Evolutionary conservation across 2,329 filamentous ascomycete species (phyloP).

Genomic region (Penicillium sp.): DNA sequence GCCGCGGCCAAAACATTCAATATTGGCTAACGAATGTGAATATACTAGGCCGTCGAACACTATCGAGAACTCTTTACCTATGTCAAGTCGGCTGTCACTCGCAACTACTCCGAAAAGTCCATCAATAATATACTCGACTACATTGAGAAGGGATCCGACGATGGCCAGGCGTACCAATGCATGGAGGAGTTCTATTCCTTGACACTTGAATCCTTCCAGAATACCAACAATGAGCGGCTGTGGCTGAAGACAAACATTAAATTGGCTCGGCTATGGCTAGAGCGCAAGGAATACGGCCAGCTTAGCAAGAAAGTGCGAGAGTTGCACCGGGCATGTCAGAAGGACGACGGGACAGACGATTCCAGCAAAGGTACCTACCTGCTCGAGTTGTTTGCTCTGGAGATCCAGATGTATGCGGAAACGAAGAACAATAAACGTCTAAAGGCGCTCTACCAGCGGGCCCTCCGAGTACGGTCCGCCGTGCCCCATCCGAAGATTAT

Average conservation of each 20-base stretch:
- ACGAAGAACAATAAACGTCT: conserved; percentile 97
- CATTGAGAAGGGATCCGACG: conserved; percentile 86
- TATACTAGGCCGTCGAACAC: conserved; percentile 76
- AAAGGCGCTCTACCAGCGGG: conserved; percentile 87
- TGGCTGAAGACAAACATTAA: conserved; percentile 99
- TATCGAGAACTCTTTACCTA: conserved; percentile 95
- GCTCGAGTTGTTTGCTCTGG: conserved; percentile 90
- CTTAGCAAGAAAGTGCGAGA: conserved; percentile 82
- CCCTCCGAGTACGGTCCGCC: conserved; percentile 89
- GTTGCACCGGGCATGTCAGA: conserved; percentile 84
- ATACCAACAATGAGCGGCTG: conserved; percentile 92
- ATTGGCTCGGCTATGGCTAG: conserved; percentile 84
- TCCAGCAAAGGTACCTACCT: conserved; percentile 95
- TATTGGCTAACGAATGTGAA: background rate
- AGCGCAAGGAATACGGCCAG: conserved; percentile 81
- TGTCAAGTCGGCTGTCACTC: conserved; percentile 92
- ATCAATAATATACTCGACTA: conserved; percentile 99
- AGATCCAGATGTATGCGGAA: conserved; percentile 98
- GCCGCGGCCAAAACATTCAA: background rate
- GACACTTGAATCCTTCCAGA: conserved; percentile 92
- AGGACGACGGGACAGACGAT: conserved; percentile 76
- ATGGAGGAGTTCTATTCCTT: conserved; percentile 96
- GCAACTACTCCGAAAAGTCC: conserved; percentile 98
- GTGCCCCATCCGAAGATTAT: conserved; percentile 98
- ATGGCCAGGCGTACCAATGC: conserved; percentile 69